Evolutionary conservation across 2,329 filamentous ascomycete genomes (phyloP), one percentile per base, ranked within the genome.

Genomic region (Aspergillus pseudotamarii): DNA sequence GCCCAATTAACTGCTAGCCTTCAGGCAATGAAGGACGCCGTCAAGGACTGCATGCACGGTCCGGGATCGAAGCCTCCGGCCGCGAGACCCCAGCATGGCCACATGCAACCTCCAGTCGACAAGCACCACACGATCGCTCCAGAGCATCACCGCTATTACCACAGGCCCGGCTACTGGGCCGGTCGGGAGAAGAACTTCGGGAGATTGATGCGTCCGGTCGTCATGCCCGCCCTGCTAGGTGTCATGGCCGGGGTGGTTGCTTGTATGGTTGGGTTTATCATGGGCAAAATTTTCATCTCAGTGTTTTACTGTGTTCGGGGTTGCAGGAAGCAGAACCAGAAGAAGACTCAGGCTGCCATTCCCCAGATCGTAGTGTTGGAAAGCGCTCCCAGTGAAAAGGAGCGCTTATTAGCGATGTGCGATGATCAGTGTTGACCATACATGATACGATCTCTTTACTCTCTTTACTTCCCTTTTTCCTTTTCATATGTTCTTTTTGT

Each of bases 181-280:
- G 61, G 67, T 34, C 59, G 65, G 16, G 62, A 70, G 51, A 64
- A 59, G 45, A 57, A 65, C 32, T 72, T 78, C 58, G 56, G 74
- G 32, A 69, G 70, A 43, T 61, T 75, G 2, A 65, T 79, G 6
- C 73, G 75, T 4, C 74, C 77, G 19, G 75, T 79, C 12, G 66
- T 81, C 26, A 66, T 81, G n/a, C 79, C 79, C 4, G 74, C 74
- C 11, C 61, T 81, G 2, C 65, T 79, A 6, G 79, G 79, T 9
- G 68, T 78, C 3, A 69, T 71, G 2, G 75, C 76, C 5, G 78
- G 78, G 28, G 61, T 80, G 26, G 60, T 76, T 11, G 77, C 76
- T 21, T 78, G 76, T 57, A 65, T 78, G 32, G 54, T 79, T 1
- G 79, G 79, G 21, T 80, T 79, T 66, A 51, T 79, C 10, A 56